These are phyloP conservation scores for Tetragonia tetragonoides DNA, from an alignment of 148 eudicot genomes.

Conservation along the genomic window DNA sequence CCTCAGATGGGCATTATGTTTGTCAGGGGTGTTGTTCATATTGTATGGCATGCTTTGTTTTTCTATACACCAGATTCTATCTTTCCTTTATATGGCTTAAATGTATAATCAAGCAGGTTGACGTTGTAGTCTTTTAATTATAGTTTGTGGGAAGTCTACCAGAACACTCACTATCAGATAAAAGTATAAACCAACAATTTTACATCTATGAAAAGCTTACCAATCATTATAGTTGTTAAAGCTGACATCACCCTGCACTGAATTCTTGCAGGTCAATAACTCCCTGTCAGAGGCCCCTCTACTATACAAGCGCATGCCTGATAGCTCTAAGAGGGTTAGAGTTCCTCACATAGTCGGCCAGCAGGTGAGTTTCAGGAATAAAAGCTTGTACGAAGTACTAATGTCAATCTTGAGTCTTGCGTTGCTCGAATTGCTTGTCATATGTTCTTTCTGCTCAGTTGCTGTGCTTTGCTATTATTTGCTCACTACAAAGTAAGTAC, in stretches of 20 bases:
- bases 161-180: too few relatives aligned
- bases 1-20: not conserved
- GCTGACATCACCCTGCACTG: not conserved
- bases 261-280: constrained; percentile 48
- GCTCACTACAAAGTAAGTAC: not conserved
- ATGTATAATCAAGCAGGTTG: not conserved
- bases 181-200: not conserved
- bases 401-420: not conserved
- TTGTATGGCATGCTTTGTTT: too few relatives aligned
- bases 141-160: too few relatives aligned
- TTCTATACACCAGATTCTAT: too few relatives aligned
- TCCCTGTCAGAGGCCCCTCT: constrained; percentile 40
- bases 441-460: not conserved
- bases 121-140: too few relatives aligned
- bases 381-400: not conserved
- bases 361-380: constrained; percentile 40
- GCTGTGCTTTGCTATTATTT: not conserved
- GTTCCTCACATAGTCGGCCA: constrained; percentile 55
- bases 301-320: constrained; percentile 64
- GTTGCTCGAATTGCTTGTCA: not conserved
- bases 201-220: not conserved
- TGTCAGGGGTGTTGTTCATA: not conserved
- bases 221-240: not conserved
- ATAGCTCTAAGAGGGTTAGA: constrained; percentile 83
- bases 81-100: not conserved